Evolutionary conservation across 208 protist species (phyloP).

Genomic region (Crithidia fasciculata): DNA sequence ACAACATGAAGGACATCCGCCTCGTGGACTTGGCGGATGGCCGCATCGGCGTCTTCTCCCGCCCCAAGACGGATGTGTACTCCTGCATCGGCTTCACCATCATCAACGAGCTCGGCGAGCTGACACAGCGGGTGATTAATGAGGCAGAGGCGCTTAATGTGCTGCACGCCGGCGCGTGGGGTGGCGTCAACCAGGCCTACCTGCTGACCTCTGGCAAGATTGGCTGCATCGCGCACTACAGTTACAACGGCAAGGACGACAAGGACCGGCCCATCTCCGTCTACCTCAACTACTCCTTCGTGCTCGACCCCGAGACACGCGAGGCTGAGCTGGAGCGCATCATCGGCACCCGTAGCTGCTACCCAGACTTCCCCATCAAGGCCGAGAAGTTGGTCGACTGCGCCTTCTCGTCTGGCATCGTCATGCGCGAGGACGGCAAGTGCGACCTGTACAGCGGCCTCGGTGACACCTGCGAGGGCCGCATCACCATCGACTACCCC

Average conservation of each 20-base stretch:
- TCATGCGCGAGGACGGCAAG: constrained; percentile 70
- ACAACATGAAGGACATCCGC: constrained; percentile 70
- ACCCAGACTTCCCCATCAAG: constrained; percentile 58
- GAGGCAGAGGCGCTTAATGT: constrained; percentile 61
- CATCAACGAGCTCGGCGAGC: constrained; percentile 51
- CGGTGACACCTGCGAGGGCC: constrained; percentile 63
- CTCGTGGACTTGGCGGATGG: constrained; percentile 48
- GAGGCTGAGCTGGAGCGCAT: constrained; percentile 44
- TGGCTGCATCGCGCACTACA: constrained; percentile 76
- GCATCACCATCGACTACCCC: constrained; percentile 77
- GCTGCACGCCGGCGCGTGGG: constrained; percentile 61
- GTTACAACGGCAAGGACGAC: constrained; percentile 56
- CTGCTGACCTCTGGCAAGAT: constrained; percentile 60
- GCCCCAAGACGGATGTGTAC: constrained; percentile 52
- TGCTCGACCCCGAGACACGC: constrained; percentile 56
- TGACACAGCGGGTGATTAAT: constrained; percentile 52
- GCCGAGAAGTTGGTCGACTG: constrained; percentile 54
- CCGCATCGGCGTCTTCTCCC: constrained; percentile 68
- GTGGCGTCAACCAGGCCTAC: constrained; percentile 72
- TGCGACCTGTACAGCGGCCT: constrained; percentile 76
- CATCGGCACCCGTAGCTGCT: constrained; percentile 69
- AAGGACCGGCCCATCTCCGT: constrained; percentile 44
- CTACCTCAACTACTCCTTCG: constrained; percentile 72
- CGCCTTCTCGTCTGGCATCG: constrained; percentile 66
- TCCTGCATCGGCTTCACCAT: constrained; percentile 67